A percentile compares a stretch with the other conserved stretches of the same genome.
These are phyloP conservation scores for Ilyonectria sp. DNA, from an alignment of 2,329 filamentous ascomycete species.

Conservation along the genomic window DNA sequence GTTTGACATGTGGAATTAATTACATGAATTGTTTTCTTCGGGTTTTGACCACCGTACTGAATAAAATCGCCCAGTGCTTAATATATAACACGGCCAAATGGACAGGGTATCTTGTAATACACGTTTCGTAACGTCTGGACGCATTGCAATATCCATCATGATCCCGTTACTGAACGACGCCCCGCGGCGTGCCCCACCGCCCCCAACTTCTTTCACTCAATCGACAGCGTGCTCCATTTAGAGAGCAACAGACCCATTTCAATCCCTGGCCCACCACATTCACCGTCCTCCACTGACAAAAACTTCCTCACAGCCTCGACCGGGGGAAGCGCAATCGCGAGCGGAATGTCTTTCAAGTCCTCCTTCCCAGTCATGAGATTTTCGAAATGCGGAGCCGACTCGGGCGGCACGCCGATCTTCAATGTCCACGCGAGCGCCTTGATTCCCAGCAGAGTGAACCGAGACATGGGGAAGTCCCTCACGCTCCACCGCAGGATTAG, in stretches of 20 bases:
- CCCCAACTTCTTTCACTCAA: slow-evolving; percentile 10
- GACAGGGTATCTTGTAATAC: too few species aligned
- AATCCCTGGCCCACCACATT: neutral
- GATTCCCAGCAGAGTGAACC: slow-evolving; percentile 34
- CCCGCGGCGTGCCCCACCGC: neutral
- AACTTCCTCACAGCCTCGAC: slow-evolving; percentile 26
- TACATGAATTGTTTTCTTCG: too few species aligned
- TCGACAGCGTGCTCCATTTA: slow-evolving; percentile 28
- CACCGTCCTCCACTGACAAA: slow-evolving; percentile 1
- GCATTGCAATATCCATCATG: too few species aligned
- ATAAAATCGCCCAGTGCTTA: too few species aligned
- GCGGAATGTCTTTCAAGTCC: slow-evolving; percentile 31
- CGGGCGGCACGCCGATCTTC: slow-evolving; percentile 26
- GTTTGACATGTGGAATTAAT: too few species aligned
- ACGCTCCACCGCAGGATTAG: slow-evolving; percentile 24
- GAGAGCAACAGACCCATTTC: slow-evolving; percentile 27
- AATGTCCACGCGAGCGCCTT: slow-evolving; percentile 35
- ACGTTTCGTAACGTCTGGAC: too few species aligned
- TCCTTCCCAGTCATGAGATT: slow-evolving; percentile 21
- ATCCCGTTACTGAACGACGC: too few species aligned
- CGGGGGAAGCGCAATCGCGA: slow-evolving; percentile 36
- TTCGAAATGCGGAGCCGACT: slow-evolving; percentile 25
- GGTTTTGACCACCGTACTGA: too few species aligned
- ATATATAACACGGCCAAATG: too few species aligned
- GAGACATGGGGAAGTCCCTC: slow-evolving; percentile 30